Evolutionary conservation across 192 early-diverging fungal species (phyloP).

Genomic region (Coemansia sp.): DNA sequence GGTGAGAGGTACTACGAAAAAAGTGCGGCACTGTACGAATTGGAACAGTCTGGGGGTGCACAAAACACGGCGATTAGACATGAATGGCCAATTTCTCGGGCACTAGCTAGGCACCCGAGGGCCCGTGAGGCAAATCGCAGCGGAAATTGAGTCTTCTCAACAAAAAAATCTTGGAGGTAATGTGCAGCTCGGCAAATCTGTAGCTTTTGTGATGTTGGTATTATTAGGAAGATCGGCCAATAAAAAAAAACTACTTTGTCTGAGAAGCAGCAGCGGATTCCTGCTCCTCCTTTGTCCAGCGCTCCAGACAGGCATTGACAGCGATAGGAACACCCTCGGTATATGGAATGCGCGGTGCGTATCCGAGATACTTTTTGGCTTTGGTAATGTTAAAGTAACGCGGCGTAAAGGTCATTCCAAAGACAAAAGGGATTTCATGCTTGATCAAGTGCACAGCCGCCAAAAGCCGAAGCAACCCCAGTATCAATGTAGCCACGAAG

Average conservation of each 20-base stretch:
- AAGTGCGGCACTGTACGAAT: not conserved
- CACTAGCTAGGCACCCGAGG: not conserved
- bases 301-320: constrained; percentile 50
- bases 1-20: constrained; percentile 1
- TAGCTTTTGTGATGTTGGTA: not conserved
- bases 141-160: constrained; percentile 1
- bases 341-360: constrained; percentile 60
- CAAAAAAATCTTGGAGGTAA: no score
- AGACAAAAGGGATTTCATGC: constrained; percentile 77
- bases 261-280: constrained; percentile 3
- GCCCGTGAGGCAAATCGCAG: constrained; percentile 1
- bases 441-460: constrained; percentile 62
- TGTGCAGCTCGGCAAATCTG: not conserved
- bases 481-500: constrained; percentile 69
- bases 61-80: not conserved
- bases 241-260: not conserved
- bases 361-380: constrained; percentile 73
- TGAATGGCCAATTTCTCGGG: not conserved
- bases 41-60: not conserved
- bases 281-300: constrained; percentile 45
- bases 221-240: not conserved
- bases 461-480: constrained; percentile 63
- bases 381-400: constrained; percentile 90
- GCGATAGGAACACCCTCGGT: constrained; percentile 61
- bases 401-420: constrained; percentile 76